Evolutionary conservation across 2,329 filamentous ascomycete genomes (phyloP), one percentile per base, ranked within the genome.

Genomic region (Talaromyces sp.): DNA sequence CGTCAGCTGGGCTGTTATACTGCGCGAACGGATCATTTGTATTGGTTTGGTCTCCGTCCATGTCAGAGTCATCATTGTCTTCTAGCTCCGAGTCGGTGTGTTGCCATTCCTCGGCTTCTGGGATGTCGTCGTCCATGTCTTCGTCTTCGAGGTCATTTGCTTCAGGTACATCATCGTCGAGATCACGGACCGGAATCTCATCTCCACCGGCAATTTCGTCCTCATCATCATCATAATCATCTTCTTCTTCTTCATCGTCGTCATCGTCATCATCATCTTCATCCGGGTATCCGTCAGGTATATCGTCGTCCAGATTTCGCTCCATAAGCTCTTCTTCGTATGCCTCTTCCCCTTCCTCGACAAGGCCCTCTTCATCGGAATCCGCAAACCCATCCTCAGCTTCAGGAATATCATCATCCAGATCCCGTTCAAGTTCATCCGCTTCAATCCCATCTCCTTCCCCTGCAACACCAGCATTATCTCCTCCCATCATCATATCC

Each of bases 21-120:
- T 72, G 69, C 4, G 69, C 64, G 37, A 74, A 73, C 5, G 70
- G 72, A 45, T 71, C 69, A 19, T 69, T 71, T 19, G 73, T 72
- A 35, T 75, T 74, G 37, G 77, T 76, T 16, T 78, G 75, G 54
- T 54, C 61, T 11, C 80, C 75, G 9, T 80, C 79, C 59, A 79
- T 79, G 67, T 82, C 84, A 11, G 59, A 61, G 9, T 81, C 76
- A 10, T 80, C 79, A 58, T 79, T 79, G 67, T 82, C 84, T 60
- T 88, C 87, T 9, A 83, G 89, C 69, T 92, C 90, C 2, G 89
- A 90, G 76, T 92, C 90, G 9, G 90, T 92, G 73, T 92, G 90
- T 79, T 93, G 90, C 79, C 92, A 92, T 70, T 86, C 85, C 31
- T 79, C 82, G 35, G 82, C 86, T 70, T 86, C 33, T 73, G 75